Evolutionary conservation across 2,329 filamentous ascomycete species (phyloP), one percentile per base, ranked within the genome.

Genomic region (Cladosporium sp.): DNA sequence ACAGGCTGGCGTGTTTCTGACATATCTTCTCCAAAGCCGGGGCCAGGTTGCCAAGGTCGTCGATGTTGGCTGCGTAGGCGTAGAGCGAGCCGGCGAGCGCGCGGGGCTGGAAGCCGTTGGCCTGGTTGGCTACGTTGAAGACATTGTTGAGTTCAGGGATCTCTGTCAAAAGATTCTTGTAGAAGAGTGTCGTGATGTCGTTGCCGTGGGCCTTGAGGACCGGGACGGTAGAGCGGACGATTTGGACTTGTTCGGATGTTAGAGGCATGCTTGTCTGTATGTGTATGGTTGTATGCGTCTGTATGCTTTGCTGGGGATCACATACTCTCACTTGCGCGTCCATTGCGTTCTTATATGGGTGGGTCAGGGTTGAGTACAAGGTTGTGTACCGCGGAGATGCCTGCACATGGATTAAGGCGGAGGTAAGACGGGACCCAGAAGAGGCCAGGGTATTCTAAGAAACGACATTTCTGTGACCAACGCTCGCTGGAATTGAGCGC

Each of bases 1-100:
- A 81, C 1, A 90, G 75, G 1, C 82, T 86, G 54, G 80, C 85
- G 67, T 90, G 86, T 69, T 89, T 89, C 66, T 89, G 81, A 66
- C 83, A 86, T 58, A 92, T 89, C 61, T 84, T 79, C 67, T 88
- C 83, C 11, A 82, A 68, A 0, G 77, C 73, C 0, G 78, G 74
- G 10, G 67, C 67, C 4, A 90, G 74, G 16, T 74, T 78, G 43
- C 76, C 78, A 0, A 88, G 76, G 63, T 89, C 77, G 67, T 85
- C 81, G 66, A 89, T 86, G 70, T 89, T 82, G 55, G 79, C 73
- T 50, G 86, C 86, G 63, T 88, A 90, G 58, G 81, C 82, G 58
- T 85, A 81, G 43, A 90, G 81, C 1, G 86, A 77, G 38, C 73
- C 76, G 9, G 86, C 86, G 6, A 91, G 78, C 2, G 87, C 86